Evolutionary conservation across 1,284 basidiomycete genomes (phyloP).

Genomic region (Mixia osmundae): DNA sequence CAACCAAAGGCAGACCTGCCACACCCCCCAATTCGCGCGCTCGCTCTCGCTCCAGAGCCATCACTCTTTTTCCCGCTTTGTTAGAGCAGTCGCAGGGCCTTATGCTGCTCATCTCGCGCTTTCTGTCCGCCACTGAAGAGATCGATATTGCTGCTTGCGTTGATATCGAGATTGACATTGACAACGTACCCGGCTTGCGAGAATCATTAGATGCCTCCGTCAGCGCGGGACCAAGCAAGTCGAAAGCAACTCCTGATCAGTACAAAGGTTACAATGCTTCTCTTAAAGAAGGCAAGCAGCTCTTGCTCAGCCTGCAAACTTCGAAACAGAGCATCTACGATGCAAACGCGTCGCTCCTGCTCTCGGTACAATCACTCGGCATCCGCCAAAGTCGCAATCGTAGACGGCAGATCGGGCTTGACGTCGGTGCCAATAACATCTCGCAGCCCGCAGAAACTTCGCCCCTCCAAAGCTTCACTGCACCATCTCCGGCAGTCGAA

Average conservation of each 20-base stretch:
- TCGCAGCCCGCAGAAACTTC: constrained; percentile 9
- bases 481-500: background rate
- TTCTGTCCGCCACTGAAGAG: constrained; percentile 36
- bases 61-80: constrained; percentile 3
- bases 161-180: constrained; percentile 32
- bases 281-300: constrained; percentile 35
- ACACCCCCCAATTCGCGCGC: constrained; percentile 2
- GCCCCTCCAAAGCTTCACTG: constrained; percentile 5
- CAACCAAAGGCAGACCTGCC: too few species aligned
- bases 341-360: constrained; percentile 34
- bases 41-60: background rate
- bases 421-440: background rate
- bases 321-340: constrained; percentile 45
- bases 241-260: background rate
- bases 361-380: constrained; percentile 20
- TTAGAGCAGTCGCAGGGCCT: constrained; percentile 4
- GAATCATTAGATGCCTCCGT: background rate
- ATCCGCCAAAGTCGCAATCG: background rate
- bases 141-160: constrained; percentile 53
- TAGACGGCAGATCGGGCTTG: background rate
- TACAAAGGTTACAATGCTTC: background rate
- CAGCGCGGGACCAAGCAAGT: background rate
- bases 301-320: constrained; percentile 43
- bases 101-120: constrained; percentile 18
- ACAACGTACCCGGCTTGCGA: background rate